A percentile compares a stretch with the other conserved stretches of the same genome.
Evolutionary conservation across 352 stramenopile species (phyloP).

Genomic region (Globisporangium paroecandrum): DNA sequence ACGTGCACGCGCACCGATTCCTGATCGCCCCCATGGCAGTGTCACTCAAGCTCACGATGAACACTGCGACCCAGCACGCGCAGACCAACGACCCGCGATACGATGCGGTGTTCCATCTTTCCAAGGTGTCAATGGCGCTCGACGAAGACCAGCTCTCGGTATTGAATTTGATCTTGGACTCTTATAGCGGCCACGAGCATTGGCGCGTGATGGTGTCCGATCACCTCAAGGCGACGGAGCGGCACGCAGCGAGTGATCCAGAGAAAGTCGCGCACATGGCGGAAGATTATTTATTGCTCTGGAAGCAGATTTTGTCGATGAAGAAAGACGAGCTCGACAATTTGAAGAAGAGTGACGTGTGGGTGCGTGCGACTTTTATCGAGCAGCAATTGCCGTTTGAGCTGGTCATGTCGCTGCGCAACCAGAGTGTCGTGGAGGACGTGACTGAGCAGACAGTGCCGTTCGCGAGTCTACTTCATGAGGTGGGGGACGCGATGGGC

Average conservation of each 20-base stretch:
- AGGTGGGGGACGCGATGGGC: slow-evolving; percentile 66
- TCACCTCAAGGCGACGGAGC: slow-evolving; percentile 60
- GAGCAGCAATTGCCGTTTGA: slow-evolving; percentile 76
- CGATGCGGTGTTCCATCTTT: slow-evolving; percentile 73
- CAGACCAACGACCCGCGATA: slow-evolving; percentile 79
- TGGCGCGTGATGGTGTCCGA: slow-evolving; percentile 73
- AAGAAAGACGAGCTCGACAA: slow-evolving; percentile 65
- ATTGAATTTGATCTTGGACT: slow-evolving; percentile 71
- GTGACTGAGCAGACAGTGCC: slow-evolving; percentile 32
- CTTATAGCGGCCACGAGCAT: slow-evolving; percentile 63
- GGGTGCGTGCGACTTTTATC: slow-evolving; percentile 46
- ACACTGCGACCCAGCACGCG: slow-evolving; percentile 67
- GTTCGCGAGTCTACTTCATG: slow-evolving; percentile 55
- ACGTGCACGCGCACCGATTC: slow-evolving; percentile 72
- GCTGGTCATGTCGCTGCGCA: slow-evolving; percentile 71
- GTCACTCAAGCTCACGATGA: slow-evolving; percentile 87
- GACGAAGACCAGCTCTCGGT: slow-evolving; percentile 87
- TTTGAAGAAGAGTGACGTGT: slow-evolving; percentile 60
- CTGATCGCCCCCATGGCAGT: slow-evolving; percentile 80
- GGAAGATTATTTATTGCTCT: slow-evolving; percentile 69
- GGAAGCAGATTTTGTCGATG: slow-evolving; percentile 57
- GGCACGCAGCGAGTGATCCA: slow-evolving; percentile 39
- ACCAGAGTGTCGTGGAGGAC: slow-evolving; percentile 56
- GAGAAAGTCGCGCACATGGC: slow-evolving; percentile 37
- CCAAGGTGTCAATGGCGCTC: slow-evolving; percentile 62